Percentiles rank a stretch among this genome's conserved stretches.
Evolutionary conservation across 2,329 filamentous ascomycete species (phyloP).

Genomic region (Fusarium stilboides): DNA sequence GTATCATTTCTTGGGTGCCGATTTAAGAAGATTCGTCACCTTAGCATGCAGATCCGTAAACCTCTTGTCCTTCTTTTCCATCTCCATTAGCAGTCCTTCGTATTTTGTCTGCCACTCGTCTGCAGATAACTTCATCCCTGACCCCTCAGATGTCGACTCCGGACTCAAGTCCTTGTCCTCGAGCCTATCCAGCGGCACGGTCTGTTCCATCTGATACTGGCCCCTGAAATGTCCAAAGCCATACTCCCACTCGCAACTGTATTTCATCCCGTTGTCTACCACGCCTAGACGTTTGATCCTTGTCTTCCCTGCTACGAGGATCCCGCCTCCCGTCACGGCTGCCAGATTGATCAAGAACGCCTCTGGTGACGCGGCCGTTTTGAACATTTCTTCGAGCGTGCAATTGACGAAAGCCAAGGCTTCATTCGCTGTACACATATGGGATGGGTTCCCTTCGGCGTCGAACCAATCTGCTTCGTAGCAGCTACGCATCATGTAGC

Average conservation of each 20-base stretch:
- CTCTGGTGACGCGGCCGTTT: constrained; percentile 66
- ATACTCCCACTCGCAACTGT: constrained; percentile 70
- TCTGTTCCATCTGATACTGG: constrained; percentile 67
- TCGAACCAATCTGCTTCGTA: constrained; percentile 68
- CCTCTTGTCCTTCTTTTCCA: constrained; percentile 72
- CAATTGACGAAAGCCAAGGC: constrained; percentile 67
- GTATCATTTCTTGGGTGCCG: constrained; percentile 41
- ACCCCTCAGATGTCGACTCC: constrained; percentile 35
- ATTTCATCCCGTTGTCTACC: constrained; percentile 60
- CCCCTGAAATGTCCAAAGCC: constrained; percentile 68
- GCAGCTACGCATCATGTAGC: constrained; percentile 67
- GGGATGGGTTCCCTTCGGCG: constrained; percentile 59
- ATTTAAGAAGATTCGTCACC: constrained; percentile 58
- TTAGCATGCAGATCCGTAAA: constrained; percentile 60
- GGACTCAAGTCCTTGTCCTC: constrained; percentile 49
- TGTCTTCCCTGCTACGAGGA: constrained; percentile 62
- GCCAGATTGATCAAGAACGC: constrained; percentile 73
- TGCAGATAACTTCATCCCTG: constrained; percentile 47
- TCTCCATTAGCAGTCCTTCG: constrained; percentile 70
- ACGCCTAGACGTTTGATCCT: constrained; percentile 62
- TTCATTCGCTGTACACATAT: constrained; percentile 66
- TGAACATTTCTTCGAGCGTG: constrained; percentile 68
- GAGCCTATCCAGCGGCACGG: constrained; percentile 62
- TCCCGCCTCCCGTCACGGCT: constrained; percentile 68
- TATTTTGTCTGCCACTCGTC: constrained; percentile 69